Evolutionary conservation across 352 stramenopile species (phyloP), one percentile per base, ranked within the genome.

Genomic region (Phytophthora hybrid): DNA sequence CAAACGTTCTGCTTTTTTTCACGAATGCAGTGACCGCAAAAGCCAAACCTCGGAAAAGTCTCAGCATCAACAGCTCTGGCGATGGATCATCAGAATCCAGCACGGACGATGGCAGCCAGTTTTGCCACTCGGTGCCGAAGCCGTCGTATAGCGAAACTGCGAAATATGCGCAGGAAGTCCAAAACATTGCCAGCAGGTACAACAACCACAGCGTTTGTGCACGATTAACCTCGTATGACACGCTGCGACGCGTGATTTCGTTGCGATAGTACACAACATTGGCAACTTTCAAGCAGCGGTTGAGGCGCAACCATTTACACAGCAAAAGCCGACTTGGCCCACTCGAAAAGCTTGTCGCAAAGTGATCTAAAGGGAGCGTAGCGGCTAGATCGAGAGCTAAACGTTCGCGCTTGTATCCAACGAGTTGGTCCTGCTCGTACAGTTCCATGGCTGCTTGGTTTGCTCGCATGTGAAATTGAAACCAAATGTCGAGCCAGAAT

Each of bases 111-210:
- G 84, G 84, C 11, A 88, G 59, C 84, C 84, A 92, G 18, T 81
- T 80, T 34, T 90, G 82, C 84, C 82, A 92, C 13, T 79, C 56
- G 0, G 68, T 70, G 9, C 83, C 83, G 56, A 91, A 91, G 1
- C 80, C 80, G 39, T 87, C 81, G 37, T 81, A 74, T 49, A 88
- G 89, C 0, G 83, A 77, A n/a, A 91, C 78, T 4, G 76, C 82
- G 62, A 91, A 88, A 29, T 92, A 91, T 11, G 81, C 74, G 49
- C 85, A 92, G 3, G 83, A 89, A 0, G 75, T 87, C 83, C 83
- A 92, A 61, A 86, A 92, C 63, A 92, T 91, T 14, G 73, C 79
- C 13, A 91, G 55, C 13, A 85, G 39, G 51, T 91, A 92, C 5
- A 91, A 62, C 41, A 90, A 49, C 80, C 81, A 87, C 16, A 89